Percentiles rank a stretch among this genome's conserved stretches.
phyloP scores from a whole-genome alignment of 1,139 yeast genomes.

The Wickerhamiella infanticola region DNA sequence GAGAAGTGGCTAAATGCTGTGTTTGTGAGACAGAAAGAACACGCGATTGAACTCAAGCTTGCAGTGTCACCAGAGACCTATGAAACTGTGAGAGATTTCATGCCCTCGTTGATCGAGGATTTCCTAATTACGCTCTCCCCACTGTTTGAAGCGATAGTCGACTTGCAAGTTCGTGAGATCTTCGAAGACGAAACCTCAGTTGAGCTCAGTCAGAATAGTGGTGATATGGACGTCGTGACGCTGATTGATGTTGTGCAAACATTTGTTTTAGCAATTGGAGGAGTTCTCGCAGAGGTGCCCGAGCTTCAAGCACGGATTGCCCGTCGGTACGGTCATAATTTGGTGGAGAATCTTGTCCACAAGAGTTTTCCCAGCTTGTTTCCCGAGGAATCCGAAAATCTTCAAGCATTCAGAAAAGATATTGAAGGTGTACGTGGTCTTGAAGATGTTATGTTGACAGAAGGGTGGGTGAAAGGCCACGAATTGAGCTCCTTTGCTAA shows the following conservation, averaged over 20 bases:
- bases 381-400: conserved; percentile 14
- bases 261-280: conserved; percentile 13
- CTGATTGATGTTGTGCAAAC: conserved; percentile 11
- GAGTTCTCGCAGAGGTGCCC: conserved; percentile 6
- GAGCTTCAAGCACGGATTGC: conserved; percentile 11
- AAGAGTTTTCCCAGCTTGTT: conserved; percentile 15
- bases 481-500: conserved; percentile 13
- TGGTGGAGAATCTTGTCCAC: conserved; percentile 13
- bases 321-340: conserved; percentile 15
- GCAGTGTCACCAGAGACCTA: neutral
- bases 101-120: neutral
- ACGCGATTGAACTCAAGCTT: neutral
- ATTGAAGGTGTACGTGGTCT: conserved; percentile 14
- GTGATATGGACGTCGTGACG: conserved; percentile 7
- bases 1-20: neutral
- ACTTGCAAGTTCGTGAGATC: neutral
- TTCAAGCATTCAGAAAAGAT: conserved; percentile 12
- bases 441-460: conserved; percentile 13
- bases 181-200: neutral
- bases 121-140: neutral
- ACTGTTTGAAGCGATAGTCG: neutral
- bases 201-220: neutral
- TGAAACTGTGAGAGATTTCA: neutral
- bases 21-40: neutral
- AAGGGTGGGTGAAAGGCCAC: conserved; percentile 15